These are phyloP conservation scores for Rhodomyrtus psidioides DNA, from an alignment of 441 rosid genomes.

Conservation along the genomic window DNA sequence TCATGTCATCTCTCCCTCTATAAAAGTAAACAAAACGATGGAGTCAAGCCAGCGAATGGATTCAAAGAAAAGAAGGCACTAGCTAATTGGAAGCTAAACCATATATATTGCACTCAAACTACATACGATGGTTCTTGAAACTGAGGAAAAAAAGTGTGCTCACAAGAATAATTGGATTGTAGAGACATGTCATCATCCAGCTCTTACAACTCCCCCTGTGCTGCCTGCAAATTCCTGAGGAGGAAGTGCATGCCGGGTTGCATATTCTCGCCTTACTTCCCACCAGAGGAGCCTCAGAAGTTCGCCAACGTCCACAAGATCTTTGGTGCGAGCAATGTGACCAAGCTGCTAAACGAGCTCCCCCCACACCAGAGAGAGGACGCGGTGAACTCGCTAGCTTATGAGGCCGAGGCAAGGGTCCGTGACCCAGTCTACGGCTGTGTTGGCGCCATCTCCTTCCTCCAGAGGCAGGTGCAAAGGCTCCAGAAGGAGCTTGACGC, in stretches of 20 bases:
- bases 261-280: constrained; percentile 93
- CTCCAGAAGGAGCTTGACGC: constrained; percentile 89
- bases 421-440: constrained; percentile 93
- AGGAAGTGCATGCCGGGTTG: constrained; percentile 93
- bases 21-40: not conserved
- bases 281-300: constrained; percentile 97
- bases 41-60: not conserved
- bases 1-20: not conserved
- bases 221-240: constrained; percentile 94
- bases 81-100: not conserved
- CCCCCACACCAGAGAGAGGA: constrained; percentile 94
- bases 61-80: not conserved
- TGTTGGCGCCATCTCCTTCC: constrained; percentile 89
- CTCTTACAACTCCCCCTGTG: constrained; percentile 96
- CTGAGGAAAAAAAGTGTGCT: not conserved
- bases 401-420: constrained; percentile 95
- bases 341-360: constrained; percentile 85
- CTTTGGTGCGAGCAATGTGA: constrained; percentile 93
- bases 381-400: constrained; percentile 90
- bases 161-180: constrained; percentile 7
- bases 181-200: constrained; percentile 70
- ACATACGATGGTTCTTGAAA: not conserved
- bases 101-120: not conserved
- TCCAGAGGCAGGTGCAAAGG: constrained; percentile 81
- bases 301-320: constrained; percentile 93